Conservation (phyloP, 768 basidiomycete genomes). For the Astraeus odoratus region DNA sequence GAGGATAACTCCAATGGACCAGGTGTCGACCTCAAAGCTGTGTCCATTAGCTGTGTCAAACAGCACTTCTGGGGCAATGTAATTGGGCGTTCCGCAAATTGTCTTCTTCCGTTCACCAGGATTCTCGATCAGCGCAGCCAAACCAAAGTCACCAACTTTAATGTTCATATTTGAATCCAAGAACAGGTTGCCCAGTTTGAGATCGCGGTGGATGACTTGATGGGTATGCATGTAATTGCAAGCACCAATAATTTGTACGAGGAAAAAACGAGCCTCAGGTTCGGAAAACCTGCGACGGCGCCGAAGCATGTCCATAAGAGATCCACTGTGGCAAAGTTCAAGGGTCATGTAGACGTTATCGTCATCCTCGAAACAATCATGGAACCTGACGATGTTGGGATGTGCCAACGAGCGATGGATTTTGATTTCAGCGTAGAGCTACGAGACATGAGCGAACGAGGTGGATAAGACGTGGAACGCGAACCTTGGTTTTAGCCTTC, state of each 20-base stretch:
- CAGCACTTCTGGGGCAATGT: conserved; percentile 96
- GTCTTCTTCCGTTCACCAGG: conserved; percentile 98
- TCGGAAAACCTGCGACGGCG: conserved; percentile 84
- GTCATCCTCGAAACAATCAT: conserved; percentile 92
- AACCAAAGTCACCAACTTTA: conserved; percentile 95
- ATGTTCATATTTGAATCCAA: conserved; percentile 89
- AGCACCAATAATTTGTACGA: conserved; percentile 92
- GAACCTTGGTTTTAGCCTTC: conserved; percentile 94
- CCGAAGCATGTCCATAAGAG: conserved; percentile 86
- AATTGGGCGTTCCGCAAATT: conserved; percentile 97
- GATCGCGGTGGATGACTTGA: conserved; percentile 95
- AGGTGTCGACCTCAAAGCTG: conserved; percentile 97
- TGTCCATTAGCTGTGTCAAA: conserved; percentile 95
- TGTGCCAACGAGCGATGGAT: conserved; percentile 88
- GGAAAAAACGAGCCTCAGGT: conserved; percentile 86
- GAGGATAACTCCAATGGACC: conserved; percentile 95
- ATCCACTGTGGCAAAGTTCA: conserved; percentile 86
- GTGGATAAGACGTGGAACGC: conserved; percentile 7
- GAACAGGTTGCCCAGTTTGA: conserved; percentile 95
- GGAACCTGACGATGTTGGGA: conserved; percentile 87
- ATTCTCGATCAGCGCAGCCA: conserved; percentile 94
- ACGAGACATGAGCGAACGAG: conserved; percentile 3
- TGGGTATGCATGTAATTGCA: conserved; percentile 97
- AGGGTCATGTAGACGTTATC: conserved; percentile 97
- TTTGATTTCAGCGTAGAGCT: conserved; percentile 99